Evolutionary conservation across 805 yeast species (phyloP).

Genomic region (Metschnikowia rubicola): DNA sequence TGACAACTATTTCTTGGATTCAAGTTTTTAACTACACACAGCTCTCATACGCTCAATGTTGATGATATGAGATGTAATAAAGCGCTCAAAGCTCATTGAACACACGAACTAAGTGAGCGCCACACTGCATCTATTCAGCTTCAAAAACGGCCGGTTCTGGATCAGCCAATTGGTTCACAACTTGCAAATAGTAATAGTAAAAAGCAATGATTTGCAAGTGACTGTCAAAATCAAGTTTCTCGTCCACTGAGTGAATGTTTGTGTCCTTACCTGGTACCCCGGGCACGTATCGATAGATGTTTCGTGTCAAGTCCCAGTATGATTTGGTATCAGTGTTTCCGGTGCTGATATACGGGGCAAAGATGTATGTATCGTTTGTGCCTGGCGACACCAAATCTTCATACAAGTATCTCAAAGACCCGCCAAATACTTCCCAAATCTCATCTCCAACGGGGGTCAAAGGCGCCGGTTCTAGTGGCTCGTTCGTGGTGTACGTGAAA

Average conservation of each 20-base stretch:
- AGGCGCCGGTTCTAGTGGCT: slow-evolving; percentile 43
- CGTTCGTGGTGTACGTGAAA: slow-evolving; percentile 23
- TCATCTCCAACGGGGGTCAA: slow-evolving; percentile 40
- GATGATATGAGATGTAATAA: no score
- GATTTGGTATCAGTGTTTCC: slow-evolving; percentile 62
- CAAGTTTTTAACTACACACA: no score
- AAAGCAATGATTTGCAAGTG: slow-evolving; percentile 35
- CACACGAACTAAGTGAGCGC: no score
- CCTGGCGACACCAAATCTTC: slow-evolving; percentile 47
- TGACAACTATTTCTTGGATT: no score
- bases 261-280: slow-evolving; percentile 24
- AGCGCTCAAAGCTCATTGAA: no score
- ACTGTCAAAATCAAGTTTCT: slow-evolving; percentile 24
- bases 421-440: slow-evolving; percentile 54
- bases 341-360: slow-evolving; percentile 47
- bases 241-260: slow-evolving; percentile 35
- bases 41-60: no score
- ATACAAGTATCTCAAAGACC: slow-evolving; percentile 58
- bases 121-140: no score
- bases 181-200: slow-evolving; percentile 46
- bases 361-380: slow-evolving; percentile 8
- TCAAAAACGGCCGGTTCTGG: not conserved
- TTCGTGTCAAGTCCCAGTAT: slow-evolving; percentile 52
- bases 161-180: slow-evolving; percentile 27
- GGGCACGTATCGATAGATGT: slow-evolving; percentile 49